Evolutionary conservation across 495 filamentous ascomycete species (phyloP).

Genomic region (Neurospora sp.): DNA sequence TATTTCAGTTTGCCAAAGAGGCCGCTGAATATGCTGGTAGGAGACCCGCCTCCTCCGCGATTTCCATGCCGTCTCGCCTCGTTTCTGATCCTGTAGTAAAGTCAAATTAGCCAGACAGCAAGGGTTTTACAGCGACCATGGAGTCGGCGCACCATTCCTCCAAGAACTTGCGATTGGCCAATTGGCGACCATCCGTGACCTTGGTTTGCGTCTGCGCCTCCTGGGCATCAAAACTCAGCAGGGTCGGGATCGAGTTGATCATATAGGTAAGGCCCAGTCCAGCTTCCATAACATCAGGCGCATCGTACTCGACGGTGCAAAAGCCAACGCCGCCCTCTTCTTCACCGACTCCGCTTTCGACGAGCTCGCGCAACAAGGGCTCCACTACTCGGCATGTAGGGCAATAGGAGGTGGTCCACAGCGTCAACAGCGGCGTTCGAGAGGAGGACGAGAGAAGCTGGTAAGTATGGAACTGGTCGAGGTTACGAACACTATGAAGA

Average conservation of each 20-base stretch:
- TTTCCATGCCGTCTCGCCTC: slow-evolving; percentile 43
- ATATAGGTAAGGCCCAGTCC: slow-evolving; percentile 46
- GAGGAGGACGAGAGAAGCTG: slow-evolving; percentile 48
- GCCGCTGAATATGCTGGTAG: slow-evolving; percentile 25
- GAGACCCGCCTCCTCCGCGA: slow-evolving; percentile 32
- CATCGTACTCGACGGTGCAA: slow-evolving; percentile 54
- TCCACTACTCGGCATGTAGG: slow-evolving; percentile 44
- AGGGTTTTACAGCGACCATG: neutral
- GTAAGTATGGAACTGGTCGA: slow-evolving; percentile 51
- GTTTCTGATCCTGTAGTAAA: slow-evolving; percentile 39
- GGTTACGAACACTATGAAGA: slow-evolving; percentile 41
- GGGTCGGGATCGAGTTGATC: slow-evolving; percentile 57
- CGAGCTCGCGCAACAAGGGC: slow-evolving; percentile 41
- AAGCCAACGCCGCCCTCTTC: slow-evolving; percentile 49
- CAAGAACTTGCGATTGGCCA: slow-evolving; percentile 46
- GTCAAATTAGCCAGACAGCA: neutral
- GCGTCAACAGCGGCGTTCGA: slow-evolving; percentile 50
- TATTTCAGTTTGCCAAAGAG: slow-evolving; percentile 31
- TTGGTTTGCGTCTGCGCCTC: slow-evolving; percentile 47
- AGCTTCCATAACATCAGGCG: slow-evolving; percentile 43
- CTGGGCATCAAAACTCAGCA: slow-evolving; percentile 54
- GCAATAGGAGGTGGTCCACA: slow-evolving; percentile 63
- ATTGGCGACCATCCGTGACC: slow-evolving; percentile 39
- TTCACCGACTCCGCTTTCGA: slow-evolving; percentile 50
- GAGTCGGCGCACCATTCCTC: slow-evolving; percentile 27